Percentiles rank a stretch among this genome's conserved stretches.
Evolutionary conservation across 1,139 yeast genomes (phyloP).

Genomic region (Pichia sp.): DNA sequence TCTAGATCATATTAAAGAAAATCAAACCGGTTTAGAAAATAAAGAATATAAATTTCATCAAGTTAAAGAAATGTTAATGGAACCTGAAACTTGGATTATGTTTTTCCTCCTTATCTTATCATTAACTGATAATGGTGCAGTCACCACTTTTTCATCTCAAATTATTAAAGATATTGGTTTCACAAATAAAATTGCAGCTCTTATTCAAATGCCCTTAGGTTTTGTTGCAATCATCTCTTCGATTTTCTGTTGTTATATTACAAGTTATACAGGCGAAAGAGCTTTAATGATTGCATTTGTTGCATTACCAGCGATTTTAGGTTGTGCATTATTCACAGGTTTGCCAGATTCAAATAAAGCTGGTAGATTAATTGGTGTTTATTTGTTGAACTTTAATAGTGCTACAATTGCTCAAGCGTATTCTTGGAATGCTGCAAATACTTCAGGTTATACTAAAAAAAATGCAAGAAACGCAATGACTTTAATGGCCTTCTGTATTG

Average conservation of each 20-base stretch:
- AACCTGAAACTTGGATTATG: conserved; percentile 17
- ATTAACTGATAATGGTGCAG: conserved; percentile 39
- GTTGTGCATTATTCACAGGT: conserved; percentile 12
- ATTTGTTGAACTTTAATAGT: conserved; percentile 12
- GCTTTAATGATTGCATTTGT: conserved; percentile 8
- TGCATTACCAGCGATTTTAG: conserved; percentile 15
- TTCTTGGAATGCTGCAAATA: conserved; percentile 43
- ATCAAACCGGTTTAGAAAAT: conserved; percentile 37
- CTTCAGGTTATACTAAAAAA: conserved; percentile 45
- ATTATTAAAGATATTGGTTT: conserved; percentile 43
- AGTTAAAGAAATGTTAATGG: conserved; percentile 16
- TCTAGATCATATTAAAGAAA: conserved; percentile 28
- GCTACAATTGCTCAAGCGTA: conserved; percentile 30
- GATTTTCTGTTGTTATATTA: conserved; percentile 13
- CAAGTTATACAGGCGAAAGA: conserved; percentile 15
- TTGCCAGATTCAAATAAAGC: conserved; percentile 12
- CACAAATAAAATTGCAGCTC: conserved; percentile 32
- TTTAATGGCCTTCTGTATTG: conserved; percentile 52
- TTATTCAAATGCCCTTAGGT: conserved; percentile 42
- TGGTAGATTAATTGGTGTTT: conserved; percentile 19
- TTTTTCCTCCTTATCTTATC: conserved; percentile 32
- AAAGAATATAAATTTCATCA: conserved; percentile 26
- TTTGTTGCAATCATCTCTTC: conserved; percentile 13
- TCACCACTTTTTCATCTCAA: conserved; percentile 41
- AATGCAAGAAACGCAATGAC: conserved; percentile 51